These are phyloP conservation scores for Triadica sebifera DNA, from an alignment of 345 rosid genomes.

Conservation along the genomic window DNA sequence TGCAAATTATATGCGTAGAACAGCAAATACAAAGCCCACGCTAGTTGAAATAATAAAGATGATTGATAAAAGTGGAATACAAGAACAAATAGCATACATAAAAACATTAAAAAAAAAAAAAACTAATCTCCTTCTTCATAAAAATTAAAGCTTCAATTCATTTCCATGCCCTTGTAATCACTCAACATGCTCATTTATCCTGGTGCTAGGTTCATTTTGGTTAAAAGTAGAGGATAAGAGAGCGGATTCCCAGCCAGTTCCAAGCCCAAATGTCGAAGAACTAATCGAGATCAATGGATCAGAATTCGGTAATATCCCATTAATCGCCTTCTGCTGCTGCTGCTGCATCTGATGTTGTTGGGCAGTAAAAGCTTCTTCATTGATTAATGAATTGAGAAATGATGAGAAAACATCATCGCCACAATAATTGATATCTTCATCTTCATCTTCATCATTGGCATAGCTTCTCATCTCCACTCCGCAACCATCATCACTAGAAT, in stretches of 20 bases:
- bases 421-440: constrained; percentile 23
- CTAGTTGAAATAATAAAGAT: too few species aligned
- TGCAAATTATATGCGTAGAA: too few species aligned
- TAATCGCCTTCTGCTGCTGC: not conserved
- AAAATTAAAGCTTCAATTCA: too few species aligned
- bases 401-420: constrained; percentile 25
- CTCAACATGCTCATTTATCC: not conserved
- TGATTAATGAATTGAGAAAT: constrained; percentile 28
- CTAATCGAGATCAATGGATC: constrained; percentile 7
- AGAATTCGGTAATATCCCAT: not conserved
- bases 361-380: constrained; percentile 20
- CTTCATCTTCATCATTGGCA: constrained; percentile 8
- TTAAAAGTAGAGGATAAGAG: constrained; percentile 2
- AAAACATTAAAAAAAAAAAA: too few species aligned
- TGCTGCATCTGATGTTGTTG: constrained; percentile 15
- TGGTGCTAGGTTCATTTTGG: constrained; percentile 2
- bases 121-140: too few species aligned
- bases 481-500: not conserved
- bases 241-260: constrained; percentile 21
- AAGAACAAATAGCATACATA: too few species aligned
- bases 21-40: too few species aligned
- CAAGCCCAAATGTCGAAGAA: not conserved
- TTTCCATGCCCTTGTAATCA: too few species aligned
- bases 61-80: too few species aligned
- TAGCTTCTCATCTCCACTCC: constrained; percentile 1